Conservation (phyloP, 352 stramenopile species). For the Thalassiosira exigua region DNA sequence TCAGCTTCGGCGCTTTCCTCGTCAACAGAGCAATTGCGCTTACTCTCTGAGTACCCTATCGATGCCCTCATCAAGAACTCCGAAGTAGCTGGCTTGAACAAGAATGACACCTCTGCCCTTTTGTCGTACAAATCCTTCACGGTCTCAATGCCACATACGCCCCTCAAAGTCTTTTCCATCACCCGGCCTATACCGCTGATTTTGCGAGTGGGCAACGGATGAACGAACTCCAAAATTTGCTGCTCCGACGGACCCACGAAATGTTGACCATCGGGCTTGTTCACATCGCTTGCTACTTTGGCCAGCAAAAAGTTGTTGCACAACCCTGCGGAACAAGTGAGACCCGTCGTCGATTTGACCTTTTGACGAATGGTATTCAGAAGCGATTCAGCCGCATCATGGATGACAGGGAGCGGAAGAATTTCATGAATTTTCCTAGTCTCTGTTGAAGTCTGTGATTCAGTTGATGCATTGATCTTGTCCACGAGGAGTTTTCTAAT, state of each 20-base stretch:
- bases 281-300: slow-evolving; percentile 95
- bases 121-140: slow-evolving; percentile 84
- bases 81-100: slow-evolving; percentile 65
- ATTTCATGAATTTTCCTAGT: slow-evolving; percentile 11
- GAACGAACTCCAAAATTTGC: slow-evolving; percentile 89
- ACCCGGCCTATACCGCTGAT: slow-evolving; percentile 95
- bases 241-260: slow-evolving; percentile 87
- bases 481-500: slow-evolving; percentile 36
- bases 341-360: slow-evolving; percentile 87
- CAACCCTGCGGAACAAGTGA: slow-evolving; percentile 94
- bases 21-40: slow-evolving; percentile 7
- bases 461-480: neutral
- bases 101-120: slow-evolving; percentile 54
- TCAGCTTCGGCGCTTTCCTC: slow-evolving; percentile 29
- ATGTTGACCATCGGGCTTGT: slow-evolving; percentile 96
- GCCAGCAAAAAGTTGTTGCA: slow-evolving; percentile 91
- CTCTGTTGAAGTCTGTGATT: too few relatives aligned
- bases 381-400: slow-evolving; percentile 75
- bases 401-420: slow-evolving; percentile 35
- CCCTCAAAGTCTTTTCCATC: slow-evolving; percentile 91
- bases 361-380: slow-evolving; percentile 86
- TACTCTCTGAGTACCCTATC: slow-evolving; percentile 54
- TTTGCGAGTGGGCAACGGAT: slow-evolving; percentile 89
- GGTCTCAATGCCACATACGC: slow-evolving; percentile 87
- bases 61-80: slow-evolving; percentile 73